Base-by-base conservation (phyloP, 345 rosid genomes). In the Eucalyptus polyanthemos region DNA sequence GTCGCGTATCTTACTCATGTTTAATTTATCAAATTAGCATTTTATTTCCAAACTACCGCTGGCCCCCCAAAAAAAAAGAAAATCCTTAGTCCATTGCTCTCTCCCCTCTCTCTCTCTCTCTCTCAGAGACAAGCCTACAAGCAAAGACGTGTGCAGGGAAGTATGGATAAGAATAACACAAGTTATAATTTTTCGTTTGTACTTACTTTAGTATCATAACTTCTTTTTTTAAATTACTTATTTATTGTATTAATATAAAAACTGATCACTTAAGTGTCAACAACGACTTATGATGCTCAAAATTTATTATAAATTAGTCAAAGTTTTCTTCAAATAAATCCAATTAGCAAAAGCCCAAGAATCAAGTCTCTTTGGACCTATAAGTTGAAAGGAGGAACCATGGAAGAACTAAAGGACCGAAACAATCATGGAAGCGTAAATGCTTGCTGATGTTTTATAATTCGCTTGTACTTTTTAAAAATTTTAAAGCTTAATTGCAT, bases 241-340 rank as follows among this genome's bases (percentile, higher is more conserved):
- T 4, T 0, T 31, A 9, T 2, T 4, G 9, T 5, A 67, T n/a
- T 16, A 15, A 8, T 2, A n/a, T 14, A n/a, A 65, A 65, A n/a
- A 15, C 2, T 0, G 0, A 31, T 31, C 11, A 67, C 21, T 67
- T 31, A 29, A 67, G 7, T 15, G 9, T 65, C 10, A n/a, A 4
- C 0, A 3, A 0, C 0, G 3, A 65, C 4, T 14, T n/a, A 3
- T 67, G 3, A 14, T 29, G 10, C 5, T n/a, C 0, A 62, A 29
- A 62, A 14, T 14, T 14, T 62, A n/a, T 15, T 14, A n/a, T 67
- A 16, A 14, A 67, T 65, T 65, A n/a, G 10, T 9, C 5, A 17
- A n/a, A 2, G 16, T 15, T 6, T 5, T 67, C 6, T 8, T 15
- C 6, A 4, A 17, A 67, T n/a, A 4, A n/a, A 67, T 67, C 2